Conservation (phyloP, 2,329 filamentous ascomycete species). For the Fusarium devonianum region DNA sequence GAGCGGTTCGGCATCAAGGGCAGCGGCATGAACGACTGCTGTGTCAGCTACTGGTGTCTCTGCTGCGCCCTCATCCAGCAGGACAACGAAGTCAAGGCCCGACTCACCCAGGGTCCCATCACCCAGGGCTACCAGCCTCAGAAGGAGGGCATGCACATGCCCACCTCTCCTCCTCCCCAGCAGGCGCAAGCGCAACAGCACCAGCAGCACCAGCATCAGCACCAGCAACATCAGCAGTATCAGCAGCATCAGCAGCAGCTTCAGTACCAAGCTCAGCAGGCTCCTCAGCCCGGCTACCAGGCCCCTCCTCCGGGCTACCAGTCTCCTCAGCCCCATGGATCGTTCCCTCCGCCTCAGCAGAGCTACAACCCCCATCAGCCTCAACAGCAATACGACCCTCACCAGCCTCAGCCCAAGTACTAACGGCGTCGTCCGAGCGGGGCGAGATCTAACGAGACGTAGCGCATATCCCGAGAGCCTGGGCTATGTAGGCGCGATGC, state of each 20-base stretch:
- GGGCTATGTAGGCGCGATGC: background rate
- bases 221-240: constrained; percentile 10
- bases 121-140: constrained; percentile 49
- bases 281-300: constrained; percentile 26
- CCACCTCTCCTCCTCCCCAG: constrained; percentile 24
- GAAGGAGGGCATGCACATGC: constrained; percentile 50
- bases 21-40: constrained; percentile 57
- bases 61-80: constrained; percentile 66
- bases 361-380: constrained; percentile 38
- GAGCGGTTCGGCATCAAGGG: constrained; percentile 62
- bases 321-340: constrained; percentile 34
- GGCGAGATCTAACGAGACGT: background rate
- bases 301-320: constrained; percentile 30
- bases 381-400: constrained; percentile 38
- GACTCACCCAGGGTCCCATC: constrained; percentile 39
- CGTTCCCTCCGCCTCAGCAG: constrained; percentile 35
- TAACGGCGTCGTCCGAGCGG: constrained; percentile 3
- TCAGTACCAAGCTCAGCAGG: constrained; percentile 19
- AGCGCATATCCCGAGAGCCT: background rate
- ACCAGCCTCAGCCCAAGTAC: constrained; percentile 38
- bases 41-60: constrained; percentile 60
- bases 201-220: constrained; percentile 16
- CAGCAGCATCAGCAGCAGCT: constrained; percentile 12
- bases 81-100: constrained; percentile 59
- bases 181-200: constrained; percentile 12